These are phyloP conservation scores for Dalbergia cochinchinensis DNA, from an alignment of 306 rosid species.

Conservation along the genomic window DNA sequence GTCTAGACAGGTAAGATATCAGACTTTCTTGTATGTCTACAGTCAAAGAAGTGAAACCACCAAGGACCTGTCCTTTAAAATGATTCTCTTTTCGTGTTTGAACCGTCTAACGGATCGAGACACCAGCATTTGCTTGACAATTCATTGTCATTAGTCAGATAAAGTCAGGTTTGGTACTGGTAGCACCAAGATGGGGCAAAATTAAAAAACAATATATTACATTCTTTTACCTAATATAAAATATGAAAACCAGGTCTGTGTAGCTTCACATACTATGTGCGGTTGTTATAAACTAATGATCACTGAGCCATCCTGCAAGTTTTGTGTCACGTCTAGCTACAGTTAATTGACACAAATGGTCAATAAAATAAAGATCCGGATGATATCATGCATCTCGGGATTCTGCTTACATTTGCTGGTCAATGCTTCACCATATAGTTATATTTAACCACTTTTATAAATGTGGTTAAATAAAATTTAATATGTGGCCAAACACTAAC, in stretches of 20 bases:
- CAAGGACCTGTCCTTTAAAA: neutral
- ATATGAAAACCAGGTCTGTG: constrained; percentile 35
- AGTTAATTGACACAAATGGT: constrained; percentile 32
- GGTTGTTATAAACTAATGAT: constrained; percentile 39
- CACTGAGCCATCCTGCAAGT: constrained; percentile 9
- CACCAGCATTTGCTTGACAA: neutral
- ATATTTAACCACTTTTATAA: too few relatives aligned
- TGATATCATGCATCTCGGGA: too few relatives aligned
- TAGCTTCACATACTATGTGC: constrained; percentile 48
- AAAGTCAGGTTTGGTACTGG: constrained; percentile 6
- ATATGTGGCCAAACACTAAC: too few relatives aligned
- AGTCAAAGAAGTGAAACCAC: neutral
- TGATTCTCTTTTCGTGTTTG: neutral
- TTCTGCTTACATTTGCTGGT: too few relatives aligned
- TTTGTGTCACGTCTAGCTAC: constrained; percentile 29
- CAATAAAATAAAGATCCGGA: neutral
- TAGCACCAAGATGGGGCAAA: neutral
- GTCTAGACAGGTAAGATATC: neutral
- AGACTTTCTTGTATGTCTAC: neutral
- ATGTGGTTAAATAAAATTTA: too few relatives aligned
- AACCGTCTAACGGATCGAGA: neutral
- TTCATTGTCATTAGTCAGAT: neutral
- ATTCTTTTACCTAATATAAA: neutral
- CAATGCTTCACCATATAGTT: too few relatives aligned
- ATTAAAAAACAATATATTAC: neutral